These are phyloP conservation scores for Striga asiatica DNA, from an alignment of 257 asterid genomes.

Conservation along the genomic window DNA sequence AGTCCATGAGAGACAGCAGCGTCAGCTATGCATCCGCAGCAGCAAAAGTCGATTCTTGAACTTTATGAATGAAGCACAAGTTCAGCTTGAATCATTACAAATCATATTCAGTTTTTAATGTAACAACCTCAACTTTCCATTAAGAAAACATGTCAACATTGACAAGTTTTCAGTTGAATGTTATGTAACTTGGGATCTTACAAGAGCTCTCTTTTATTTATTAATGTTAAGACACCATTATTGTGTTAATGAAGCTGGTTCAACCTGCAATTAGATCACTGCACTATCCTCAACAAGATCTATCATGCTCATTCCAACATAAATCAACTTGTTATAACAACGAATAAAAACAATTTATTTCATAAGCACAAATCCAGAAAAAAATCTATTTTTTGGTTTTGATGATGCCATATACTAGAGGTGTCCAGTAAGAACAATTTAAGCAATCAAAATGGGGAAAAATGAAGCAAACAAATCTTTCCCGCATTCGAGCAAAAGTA, in stretches of 20 bases:
- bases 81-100: background rate
- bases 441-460: background rate
- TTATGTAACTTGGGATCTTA: too few species aligned
- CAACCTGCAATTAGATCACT: background rate
- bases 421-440: background rate
- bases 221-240: too few species aligned
- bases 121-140: conserved; percentile 4
- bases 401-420: conserved; percentile 7
- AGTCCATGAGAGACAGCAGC: conserved; percentile 79
- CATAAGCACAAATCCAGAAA: too few species aligned
- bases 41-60: conserved; percentile 57
- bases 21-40: conserved; percentile 96
- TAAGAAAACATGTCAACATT: background rate
- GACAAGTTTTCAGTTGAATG: background rate
- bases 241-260: too few species aligned
- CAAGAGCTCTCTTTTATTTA: too few species aligned
- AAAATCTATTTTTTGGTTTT: too few species aligned
- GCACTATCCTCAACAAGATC: too few species aligned
- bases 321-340: too few species aligned
- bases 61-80: background rate
- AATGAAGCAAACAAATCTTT: background rate
- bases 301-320: too few species aligned
- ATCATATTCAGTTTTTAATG: conserved; percentile 1
- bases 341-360: too few species aligned
- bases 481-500: background rate